Conservation (phyloP, 2,329 filamentous ascomycete genomes). For the Exophiala viscosa region DNA sequence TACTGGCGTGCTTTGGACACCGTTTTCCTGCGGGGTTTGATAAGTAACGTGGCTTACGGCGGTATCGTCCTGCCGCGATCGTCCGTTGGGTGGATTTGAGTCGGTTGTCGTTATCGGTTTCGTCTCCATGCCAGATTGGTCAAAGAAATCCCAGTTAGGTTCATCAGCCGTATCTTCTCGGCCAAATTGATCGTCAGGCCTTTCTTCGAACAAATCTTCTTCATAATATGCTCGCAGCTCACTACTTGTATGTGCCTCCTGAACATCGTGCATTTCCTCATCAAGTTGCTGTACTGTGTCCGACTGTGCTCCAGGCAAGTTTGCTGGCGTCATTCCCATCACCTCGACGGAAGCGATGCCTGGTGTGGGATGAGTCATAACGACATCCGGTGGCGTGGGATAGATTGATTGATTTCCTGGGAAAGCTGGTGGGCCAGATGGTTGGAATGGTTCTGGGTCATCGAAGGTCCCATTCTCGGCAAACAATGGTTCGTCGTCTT, state of each 20-base stretch:
- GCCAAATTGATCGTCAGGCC: constrained; percentile 52
- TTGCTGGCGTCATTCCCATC: constrained; percentile 30
- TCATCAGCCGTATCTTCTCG: constrained; percentile 56
- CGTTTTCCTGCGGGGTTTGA: background rate
- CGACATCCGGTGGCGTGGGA: constrained; percentile 53
- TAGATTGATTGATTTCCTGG: constrained; percentile 40
- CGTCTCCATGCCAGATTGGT: constrained; percentile 42
- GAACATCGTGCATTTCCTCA: constrained; percentile 21
- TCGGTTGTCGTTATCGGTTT: constrained; percentile 5
- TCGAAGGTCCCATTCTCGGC: constrained; percentile 26
- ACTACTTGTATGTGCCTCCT: constrained; percentile 4
- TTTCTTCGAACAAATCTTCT: constrained; percentile 58
- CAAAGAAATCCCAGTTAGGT: constrained; percentile 62
- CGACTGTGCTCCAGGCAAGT: constrained; percentile 24
- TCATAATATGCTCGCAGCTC: constrained; percentile 41
- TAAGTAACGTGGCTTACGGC: background rate
- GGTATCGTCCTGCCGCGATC: constrained; percentile 3
- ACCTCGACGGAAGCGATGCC: constrained; percentile 32
- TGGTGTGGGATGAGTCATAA: constrained; percentile 33
- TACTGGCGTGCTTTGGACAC: background rate
- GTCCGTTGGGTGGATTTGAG: background rate
- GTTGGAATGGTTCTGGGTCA: constrained; percentile 24
- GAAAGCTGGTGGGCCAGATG: constrained; percentile 24
- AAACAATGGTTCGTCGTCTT: constrained; percentile 23
- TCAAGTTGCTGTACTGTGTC: constrained; percentile 8